Base-by-base conservation (phyloP, 306 rosid genomes). In the Acacia confusa region DNA sequence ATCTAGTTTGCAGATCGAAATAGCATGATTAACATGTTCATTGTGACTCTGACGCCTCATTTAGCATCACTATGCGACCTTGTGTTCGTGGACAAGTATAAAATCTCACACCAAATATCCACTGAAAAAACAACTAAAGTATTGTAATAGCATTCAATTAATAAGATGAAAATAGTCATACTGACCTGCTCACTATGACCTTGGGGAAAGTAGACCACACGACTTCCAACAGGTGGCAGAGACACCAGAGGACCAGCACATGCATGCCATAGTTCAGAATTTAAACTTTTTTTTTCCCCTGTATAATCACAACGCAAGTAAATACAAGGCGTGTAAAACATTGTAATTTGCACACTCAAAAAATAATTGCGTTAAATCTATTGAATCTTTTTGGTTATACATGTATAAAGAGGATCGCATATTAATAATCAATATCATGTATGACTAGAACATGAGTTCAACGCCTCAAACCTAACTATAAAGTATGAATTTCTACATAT, bases 151-250 rank as follows among this genome's bases (percentile, higher is more conserved):
- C 34, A 84, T 41, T 60, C 41, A 79, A 60, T 78, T 28, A 43
- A 43, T 13, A 25, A 61, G 34, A 78, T 28, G 78, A 45, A 32
- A 70, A 44, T 63, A 20, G 53, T 72, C 70, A 78, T 30, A 53
- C 88, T 20, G 36, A 91, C 96, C 91, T 91, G 96, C 85, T 91
- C 96, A 68, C 93, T 91, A 76, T 89, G 95, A 82, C 96, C 96
- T 76, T 89, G 96, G 6, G 96, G 90, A 78, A 89, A 91, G 90
- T 91, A 91, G 67, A 89, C 92, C 19, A 88, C 96, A 16, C 89
- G 93, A 77, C 96, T 89, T 80, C 92, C 93, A 85, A 89, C 75
- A 17, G 83, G 84, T 69, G 96, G 96, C 63, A 91, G 82, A 84
- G 92, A 88, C 82, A 88, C 96, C 68, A 91, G 84, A 75, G 96